Base-by-base conservation (phyloP, 2,329 filamentous ascomycete genomes). In the Lachnellula arida region DNA sequence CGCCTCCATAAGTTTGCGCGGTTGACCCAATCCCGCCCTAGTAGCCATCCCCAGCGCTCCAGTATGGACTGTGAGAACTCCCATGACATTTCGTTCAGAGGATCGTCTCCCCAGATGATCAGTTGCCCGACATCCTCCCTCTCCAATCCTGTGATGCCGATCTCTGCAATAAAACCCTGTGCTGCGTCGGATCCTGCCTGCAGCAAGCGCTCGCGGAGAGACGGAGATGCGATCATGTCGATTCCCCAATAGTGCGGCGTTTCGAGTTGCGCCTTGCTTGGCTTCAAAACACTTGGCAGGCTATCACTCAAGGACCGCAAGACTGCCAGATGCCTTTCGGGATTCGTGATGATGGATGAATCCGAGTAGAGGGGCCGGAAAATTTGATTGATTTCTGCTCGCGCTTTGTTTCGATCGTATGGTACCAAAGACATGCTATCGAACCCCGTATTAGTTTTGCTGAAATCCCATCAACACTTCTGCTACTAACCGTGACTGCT, bases 101-200 rank as follows among this genome's bases (percentile, higher is more conserved):
- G 68, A 58, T 75, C 71, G 23, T 74, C 71, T 25, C 74, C 73
- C 74, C 74, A 75, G 46, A 75, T 70, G n/a, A 67, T 74, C 51
- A 75, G 55, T 52, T 75, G 73, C 7, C 70, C 71, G 6, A 65
- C 61, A 48, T 73, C 72, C 53, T 74, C 70, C 14, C 67, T 63
- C 11, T 72, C 70, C 23, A 67, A 68, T 11, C 66, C 68, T 46
- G 68, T 66, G 14, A 70, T 70, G 28, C 73, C 72, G 12, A 72
- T 67, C 32, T 75, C 71, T 15, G 60, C 59, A 44, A 75, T 60
- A 54, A 76, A 76, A 19, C 65, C 65, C 46, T 69, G 67, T 32
- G 71, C 70, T 35, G 72, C 68, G n/a, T 72, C 71, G 2, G 64
- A 51, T 1, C 67, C 68, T 6, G 73, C 65, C 15, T 60, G 63